These are phyloP conservation scores for Borealophlyctis nickersoniae DNA, from an alignment of 192 early-diverging fungal species.

Conservation along the genomic window DNA sequence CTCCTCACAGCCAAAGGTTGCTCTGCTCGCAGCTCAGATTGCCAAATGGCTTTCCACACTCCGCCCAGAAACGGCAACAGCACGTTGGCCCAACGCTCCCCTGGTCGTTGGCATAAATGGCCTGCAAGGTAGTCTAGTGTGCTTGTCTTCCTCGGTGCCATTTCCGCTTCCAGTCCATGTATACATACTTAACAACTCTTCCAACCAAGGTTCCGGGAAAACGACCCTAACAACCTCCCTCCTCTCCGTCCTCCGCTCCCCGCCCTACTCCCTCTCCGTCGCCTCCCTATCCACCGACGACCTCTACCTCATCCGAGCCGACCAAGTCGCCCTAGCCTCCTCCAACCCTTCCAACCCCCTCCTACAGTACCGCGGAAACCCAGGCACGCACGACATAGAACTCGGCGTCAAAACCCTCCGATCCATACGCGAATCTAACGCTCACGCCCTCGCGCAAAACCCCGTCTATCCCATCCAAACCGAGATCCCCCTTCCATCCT, in stretches of 20 bases:
- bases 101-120: background rate
- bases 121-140: no score
- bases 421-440: background rate
- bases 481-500: slow-evolving; percentile 62
- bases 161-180: no score
- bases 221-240: slow-evolving; percentile 34
- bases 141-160: no score
- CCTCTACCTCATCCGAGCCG: slow-evolving; percentile 69
- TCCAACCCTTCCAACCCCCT: slow-evolving; percentile 61
- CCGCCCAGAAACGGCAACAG: background rate
- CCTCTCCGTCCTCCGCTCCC: background rate
- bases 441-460: background rate
- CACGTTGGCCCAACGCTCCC: background rate
- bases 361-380: slow-evolving; percentile 77
- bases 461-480: background rate
- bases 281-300: slow-evolving; percentile 62
- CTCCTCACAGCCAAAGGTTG: background rate
- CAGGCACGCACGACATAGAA: slow-evolving; percentile 83
- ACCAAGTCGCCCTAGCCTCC: slow-evolving; percentile 55
- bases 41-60: background rate
- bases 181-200: background rate
- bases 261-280: slow-evolving; percentile 7
- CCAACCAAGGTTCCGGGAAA: slow-evolving; percentile 77
- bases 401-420: slow-evolving; percentile 57
- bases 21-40: background rate